Evolutionary conservation across 139 green algal species (phyloP), one percentile per base, ranked within the genome.

Genomic region (Coelastrella sp.): DNA sequence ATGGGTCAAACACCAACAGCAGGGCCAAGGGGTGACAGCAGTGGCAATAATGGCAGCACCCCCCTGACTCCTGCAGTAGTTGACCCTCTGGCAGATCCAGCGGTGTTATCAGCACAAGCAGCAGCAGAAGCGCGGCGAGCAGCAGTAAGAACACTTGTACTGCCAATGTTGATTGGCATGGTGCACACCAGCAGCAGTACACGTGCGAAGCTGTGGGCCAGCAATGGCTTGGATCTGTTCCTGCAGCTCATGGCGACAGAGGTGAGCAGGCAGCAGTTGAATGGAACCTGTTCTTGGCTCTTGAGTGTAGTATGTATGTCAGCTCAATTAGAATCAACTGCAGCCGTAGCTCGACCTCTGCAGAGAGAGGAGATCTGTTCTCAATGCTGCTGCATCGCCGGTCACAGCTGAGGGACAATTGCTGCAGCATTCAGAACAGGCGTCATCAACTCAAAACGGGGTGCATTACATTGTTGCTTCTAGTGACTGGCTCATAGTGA

Each of bases 141-240:
- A 25, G 53, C 57, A 30, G 73, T 91, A 62, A 85, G 93, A 11
- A 64, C 53, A 2, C 74, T 91, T 17, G 90, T 94, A 23, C 87
- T 96, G 51, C 88, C 89, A 17, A 75, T 96, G 80, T 89, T 97
- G 75, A 92, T 93, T 79, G 86, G 87, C 51, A 89, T 97, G 88
- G 92, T 89, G 13, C 89, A 89, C 30, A 92, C 87, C 51, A 92
- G 85, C 35, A 64, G 86, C 21, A 87, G 84, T 79, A 92, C 89
- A 4, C 86, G 92, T 0, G 84, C 79, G 23, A 90, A 91, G 83
- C 87, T 97, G 74, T 94, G 91, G 91, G 87, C 75, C 8, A 67
- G 82, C 43, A 81, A 90, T 37, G 93, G 90, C n/a, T 71, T 96
- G 38, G 92, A 94, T 37, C 81, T 94, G 2, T 92, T 97, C 81